phyloP scores from a whole-genome alignment of 2,329 filamentous ascomycete genomes.

The Chrysoporthe cubensis region DNA sequence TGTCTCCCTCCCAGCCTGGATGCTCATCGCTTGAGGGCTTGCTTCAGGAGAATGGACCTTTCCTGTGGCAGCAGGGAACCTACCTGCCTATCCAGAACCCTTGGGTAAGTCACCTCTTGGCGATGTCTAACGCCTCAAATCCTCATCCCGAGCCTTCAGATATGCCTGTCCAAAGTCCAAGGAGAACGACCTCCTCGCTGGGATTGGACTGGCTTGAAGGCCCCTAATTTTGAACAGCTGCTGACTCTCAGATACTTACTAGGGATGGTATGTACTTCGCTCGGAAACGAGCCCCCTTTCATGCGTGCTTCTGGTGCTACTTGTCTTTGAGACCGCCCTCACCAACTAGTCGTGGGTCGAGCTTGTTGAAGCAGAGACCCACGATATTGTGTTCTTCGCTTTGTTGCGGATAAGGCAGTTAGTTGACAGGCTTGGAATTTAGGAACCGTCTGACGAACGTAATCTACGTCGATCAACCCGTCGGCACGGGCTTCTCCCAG shows the following conservation, averaged over 20 bases:
- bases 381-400: background rate
- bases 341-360: background rate
- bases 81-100: constrained; percentile 64
- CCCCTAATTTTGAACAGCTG: background rate
- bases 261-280: constrained; percentile 11
- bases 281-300: background rate
- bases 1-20: constrained; percentile 58
- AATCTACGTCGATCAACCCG: constrained; percentile 73
- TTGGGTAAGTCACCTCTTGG: constrained; percentile 49
- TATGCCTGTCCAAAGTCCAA: no score
- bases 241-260: background rate
- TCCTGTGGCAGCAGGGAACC: constrained; percentile 70
- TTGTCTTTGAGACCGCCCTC: background rate
- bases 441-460: constrained; percentile 74
- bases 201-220: background rate
- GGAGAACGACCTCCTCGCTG: no score
- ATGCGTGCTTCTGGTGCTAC: no score
- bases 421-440: constrained; percentile 32
- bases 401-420: background rate
- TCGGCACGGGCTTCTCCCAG: constrained; percentile 70
- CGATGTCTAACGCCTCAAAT: background rate
- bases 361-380: background rate
- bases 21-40: constrained; percentile 66
- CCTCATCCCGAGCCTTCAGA: background rate
- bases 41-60: constrained; percentile 74